Evolutionary conservation across 441 rosid genomes (phyloP), one percentile per base, ranked within the genome.

Genomic region (Gossypium trilobum): DNA sequence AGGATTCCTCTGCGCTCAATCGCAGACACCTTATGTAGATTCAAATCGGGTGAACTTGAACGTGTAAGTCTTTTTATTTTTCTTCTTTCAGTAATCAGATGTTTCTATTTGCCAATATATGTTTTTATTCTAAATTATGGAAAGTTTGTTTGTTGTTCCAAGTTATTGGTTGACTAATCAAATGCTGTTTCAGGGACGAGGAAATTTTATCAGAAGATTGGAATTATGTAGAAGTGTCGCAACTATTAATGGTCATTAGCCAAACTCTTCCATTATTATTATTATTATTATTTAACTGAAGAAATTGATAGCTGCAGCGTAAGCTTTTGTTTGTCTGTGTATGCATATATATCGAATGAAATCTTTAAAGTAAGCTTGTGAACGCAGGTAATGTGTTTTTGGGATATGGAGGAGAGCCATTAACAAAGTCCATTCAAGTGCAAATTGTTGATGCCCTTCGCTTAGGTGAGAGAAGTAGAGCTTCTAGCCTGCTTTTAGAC

Each of bases 381-480:
- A 48, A 23, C n/a, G 33, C 81, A 87, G 93, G 85, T 52, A 33
- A 71, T 82, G 55, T 54, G 0, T 66, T 78, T 74, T 66, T 76
- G 3, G 76, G 69, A 54, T 52, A 64, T 59, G 76, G 75, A 62
- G 73, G 78, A 76, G 81, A 77, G 75, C 73, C 79, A 22, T 64
- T 66, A 70, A 63, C 80, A 65, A 79, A 69, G 44, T 74, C 71
- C 44, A 68, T 80, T 52, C 86, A 86, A 74, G 69, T 72, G 75
- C 88, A 83, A 79, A 87, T 93, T 75, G 76, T 93, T 31, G 61
- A 82, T 75, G 93, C 96, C 0, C 95, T 93, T 80, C 75, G 71
- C 17, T 67, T 52, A 17, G 96, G 93, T 42, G 89, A 93, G 72
- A 90, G 93, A 77, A 80, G 48, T 33, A 79, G 72, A 81, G 96